Evolutionary conservation across 2,329 filamentous ascomycete species (phyloP).

Genomic region (Canariomyces notabilis): DNA sequence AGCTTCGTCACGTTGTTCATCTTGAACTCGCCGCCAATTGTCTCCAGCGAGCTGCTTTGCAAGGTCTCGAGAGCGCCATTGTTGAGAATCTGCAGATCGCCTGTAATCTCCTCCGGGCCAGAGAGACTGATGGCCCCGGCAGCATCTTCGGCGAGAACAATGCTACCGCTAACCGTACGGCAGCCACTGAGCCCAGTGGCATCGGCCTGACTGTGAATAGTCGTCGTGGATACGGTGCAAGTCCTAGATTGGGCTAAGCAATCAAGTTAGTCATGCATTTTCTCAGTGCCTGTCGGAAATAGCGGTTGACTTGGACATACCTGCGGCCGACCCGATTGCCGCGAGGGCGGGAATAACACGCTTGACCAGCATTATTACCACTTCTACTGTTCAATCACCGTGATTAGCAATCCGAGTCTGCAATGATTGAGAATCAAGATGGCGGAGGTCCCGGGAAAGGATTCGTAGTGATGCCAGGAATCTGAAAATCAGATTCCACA

Average conservation of each 20-base stretch:
- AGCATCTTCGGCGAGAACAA: conserved; percentile 57
- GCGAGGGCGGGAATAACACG: conserved; percentile 38
- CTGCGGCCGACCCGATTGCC: conserved; percentile 35
- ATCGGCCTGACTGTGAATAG: conserved; percentile 60
- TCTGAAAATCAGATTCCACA: no score
- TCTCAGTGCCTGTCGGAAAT: background rate
- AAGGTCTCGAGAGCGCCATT: conserved; percentile 58
- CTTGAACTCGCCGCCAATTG: conserved; percentile 65
- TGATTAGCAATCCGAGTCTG: conserved; percentile 7
- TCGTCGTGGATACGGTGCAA: conserved; percentile 35
- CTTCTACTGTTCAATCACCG: conserved; percentile 22
- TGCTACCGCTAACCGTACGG: conserved; percentile 61
- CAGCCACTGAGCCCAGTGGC: conserved; percentile 58
- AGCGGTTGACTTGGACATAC: conserved; percentile 28
- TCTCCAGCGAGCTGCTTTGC: conserved; percentile 53
- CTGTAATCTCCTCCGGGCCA: conserved; percentile 52
- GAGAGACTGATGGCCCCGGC: conserved; percentile 56
- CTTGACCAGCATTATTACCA: conserved; percentile 40
- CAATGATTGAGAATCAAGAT: conserved; percentile 5
- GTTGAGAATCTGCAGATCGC: conserved; percentile 56
- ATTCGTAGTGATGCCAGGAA: no score
- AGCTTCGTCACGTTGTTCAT: conserved; percentile 66
- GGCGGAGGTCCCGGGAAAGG: background rate
- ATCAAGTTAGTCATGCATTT: conserved; percentile 9
- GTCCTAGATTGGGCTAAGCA: conserved; percentile 30